Evolutionary conservation across 441 rosid genomes (phyloP).

Genomic region (Populus tomentosa): DNA sequence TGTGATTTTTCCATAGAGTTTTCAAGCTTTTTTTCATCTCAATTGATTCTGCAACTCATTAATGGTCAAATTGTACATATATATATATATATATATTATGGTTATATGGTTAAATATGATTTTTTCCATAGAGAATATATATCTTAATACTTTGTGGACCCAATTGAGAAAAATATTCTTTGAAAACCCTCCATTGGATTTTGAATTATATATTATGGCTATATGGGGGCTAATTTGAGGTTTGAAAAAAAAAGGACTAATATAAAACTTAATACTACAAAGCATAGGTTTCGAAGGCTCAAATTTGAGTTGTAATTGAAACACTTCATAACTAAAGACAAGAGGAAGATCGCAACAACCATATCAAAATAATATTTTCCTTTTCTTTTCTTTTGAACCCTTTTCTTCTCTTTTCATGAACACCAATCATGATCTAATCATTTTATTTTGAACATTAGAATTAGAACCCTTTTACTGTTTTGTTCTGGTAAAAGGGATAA

Average conservation of each 20-base stretch:
- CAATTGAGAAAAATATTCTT: background rate
- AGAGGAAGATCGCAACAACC: background rate
- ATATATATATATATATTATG: no score
- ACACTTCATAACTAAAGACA: background rate
- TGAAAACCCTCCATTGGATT: background rate
- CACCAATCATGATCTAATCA: no score
- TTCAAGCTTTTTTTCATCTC: no score
- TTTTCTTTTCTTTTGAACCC: no score
- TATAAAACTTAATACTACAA: no score
- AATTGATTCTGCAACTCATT: no score
- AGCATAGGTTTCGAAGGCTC: background rate
- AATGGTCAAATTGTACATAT: no score
- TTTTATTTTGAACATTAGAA: background rate
- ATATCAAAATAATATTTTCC: background rate
- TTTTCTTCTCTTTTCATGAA: background rate
- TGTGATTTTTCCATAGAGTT: background rate
- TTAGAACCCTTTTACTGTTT: background rate
- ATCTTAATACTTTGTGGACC: background rate
- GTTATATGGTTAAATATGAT: no score
- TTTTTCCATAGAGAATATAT: no score
- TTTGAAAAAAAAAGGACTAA: background rate
- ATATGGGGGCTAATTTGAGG: no score
- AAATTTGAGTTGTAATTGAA: background rate
- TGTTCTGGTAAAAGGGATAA: background rate
- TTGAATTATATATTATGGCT: no score